Evolutionary conservation across 345 rosid genomes (phyloP).

Genomic region (Psidium friedrichsthalianum): DNA sequence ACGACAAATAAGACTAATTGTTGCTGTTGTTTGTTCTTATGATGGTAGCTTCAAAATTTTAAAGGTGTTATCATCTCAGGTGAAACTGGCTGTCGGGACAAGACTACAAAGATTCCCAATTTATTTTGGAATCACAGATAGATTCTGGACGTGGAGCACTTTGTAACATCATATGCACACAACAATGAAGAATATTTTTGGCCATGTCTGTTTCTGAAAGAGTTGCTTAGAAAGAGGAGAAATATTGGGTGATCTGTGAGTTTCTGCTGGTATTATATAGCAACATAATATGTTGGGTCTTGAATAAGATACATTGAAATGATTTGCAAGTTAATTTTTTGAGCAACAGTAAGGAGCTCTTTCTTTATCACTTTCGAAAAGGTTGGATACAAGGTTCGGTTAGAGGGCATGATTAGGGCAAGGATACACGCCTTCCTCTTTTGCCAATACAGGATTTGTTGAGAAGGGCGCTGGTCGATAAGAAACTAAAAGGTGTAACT

Average conservation of each 20-base stretch:
- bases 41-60: neutral
- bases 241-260: constrained; percentile 91
- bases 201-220: constrained; percentile 95
- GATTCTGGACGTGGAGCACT: constrained; percentile 56
- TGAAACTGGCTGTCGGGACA: constrained; percentile 89
- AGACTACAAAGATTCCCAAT: constrained; percentile 96
- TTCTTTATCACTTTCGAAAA: constrained; percentile 3
- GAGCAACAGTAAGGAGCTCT: constrained; percentile 2
- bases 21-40: neutral
- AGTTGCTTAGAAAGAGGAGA: constrained; percentile 94
- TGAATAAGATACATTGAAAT: neutral
- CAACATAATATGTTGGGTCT: neutral
- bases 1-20: neutral
- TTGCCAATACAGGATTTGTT: constrained; percentile 88
- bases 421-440: constrained; percentile 83
- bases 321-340: neutral
- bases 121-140: constrained; percentile 70
- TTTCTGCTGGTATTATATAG: constrained; percentile 4
- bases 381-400: constrained; percentile 94
- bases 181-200: constrained; percentile 85
- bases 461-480: constrained; percentile 84
- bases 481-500: constrained; percentile 72
- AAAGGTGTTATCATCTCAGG: constrained; percentile 83
- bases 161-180: constrained; percentile 90
- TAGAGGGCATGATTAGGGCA: constrained; percentile 88